A percentile compares a stretch with the other conserved stretches of the same genome.
Conservation (phyloP, 1,284 basidiomycete species). For the Golubevia pallescens region DNA sequence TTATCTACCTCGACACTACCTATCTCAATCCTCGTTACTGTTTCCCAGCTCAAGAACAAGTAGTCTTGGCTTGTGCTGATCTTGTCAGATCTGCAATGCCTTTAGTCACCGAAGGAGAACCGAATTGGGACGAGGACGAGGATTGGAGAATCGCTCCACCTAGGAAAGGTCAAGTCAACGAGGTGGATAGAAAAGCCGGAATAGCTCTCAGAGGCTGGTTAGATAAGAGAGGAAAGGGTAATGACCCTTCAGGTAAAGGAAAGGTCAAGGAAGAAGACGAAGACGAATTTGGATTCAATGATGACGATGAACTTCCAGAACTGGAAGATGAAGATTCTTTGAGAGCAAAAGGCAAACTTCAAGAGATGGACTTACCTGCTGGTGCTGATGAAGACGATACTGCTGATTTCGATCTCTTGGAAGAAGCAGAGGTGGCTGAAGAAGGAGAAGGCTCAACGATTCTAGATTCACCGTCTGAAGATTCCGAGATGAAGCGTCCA, state of each 20-base stretch:
- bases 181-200: constrained; percentile 17
- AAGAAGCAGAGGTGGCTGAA: neutral
- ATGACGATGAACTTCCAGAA: constrained; percentile 24
- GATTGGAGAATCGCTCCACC: constrained; percentile 25
- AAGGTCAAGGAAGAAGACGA: constrained; percentile 23
- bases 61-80: constrained; percentile 54
- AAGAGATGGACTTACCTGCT: neutral
- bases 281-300: constrained; percentile 16
- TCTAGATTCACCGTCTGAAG: neutral
- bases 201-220: constrained; percentile 30
- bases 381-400: neutral
- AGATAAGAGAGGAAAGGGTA: constrained; percentile 18
- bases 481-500: too few relatives aligned
- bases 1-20: constrained; percentile 62
- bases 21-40: constrained; percentile 59
- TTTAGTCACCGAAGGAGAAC: constrained; percentile 2
- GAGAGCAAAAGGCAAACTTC: neutral
- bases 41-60: constrained; percentile 58
- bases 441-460: neutral
- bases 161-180: constrained; percentile 8
- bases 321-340: constrained; percentile 5
- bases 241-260: constrained; percentile 5
- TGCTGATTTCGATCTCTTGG: neutral
- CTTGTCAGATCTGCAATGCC: constrained; percentile 18
- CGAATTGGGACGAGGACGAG: constrained; percentile 12